Percentiles rank a stretch among this genome's conserved stretches.
Conservation (phyloP, 345 rosid genomes). For the Turritis glabra region DNA sequence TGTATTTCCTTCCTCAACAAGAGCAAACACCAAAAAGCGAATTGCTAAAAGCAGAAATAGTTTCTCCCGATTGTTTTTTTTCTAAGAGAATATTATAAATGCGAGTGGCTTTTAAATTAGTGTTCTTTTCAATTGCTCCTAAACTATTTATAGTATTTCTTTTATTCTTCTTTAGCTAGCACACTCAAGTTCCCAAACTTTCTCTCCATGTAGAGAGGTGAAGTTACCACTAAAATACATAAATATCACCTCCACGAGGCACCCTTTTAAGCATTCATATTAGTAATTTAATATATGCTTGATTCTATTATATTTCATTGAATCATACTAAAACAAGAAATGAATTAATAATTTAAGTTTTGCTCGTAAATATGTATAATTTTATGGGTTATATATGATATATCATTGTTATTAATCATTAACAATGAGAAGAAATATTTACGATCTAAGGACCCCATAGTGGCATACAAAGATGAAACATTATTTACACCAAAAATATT, state of each 20-base stretch:
- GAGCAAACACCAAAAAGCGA: slow-evolving; percentile 25
- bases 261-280: slow-evolving; percentile 4
- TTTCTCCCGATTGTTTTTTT: background rate
- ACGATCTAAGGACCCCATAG: slow-evolving; percentile 16
- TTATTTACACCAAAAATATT: slow-evolving; percentile 15
- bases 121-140: slow-evolving; percentile 21
- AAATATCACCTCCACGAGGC: background rate
- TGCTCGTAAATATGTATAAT: background rate
- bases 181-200: slow-evolving; percentile 19
- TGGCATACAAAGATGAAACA: slow-evolving; percentile 28
- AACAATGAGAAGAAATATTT: slow-evolving; percentile 3
- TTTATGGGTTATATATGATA: no score
- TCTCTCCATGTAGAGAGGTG: background rate
- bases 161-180: slow-evolving; percentile 24
- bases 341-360: background rate
- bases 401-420: background rate
- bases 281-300: background rate
- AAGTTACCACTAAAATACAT: background rate
- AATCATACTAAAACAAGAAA: no score
- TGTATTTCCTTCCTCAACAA: slow-evolving; percentile 38
- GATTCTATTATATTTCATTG: background rate
- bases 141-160: background rate
- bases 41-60: slow-evolving; percentile 36
- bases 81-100: background rate
- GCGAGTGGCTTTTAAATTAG: slow-evolving; percentile 21